These are phyloP conservation scores for Botryotinia calthae DNA, from an alignment of 2,329 filamentous ascomycete species.

Conservation along the genomic window DNA sequence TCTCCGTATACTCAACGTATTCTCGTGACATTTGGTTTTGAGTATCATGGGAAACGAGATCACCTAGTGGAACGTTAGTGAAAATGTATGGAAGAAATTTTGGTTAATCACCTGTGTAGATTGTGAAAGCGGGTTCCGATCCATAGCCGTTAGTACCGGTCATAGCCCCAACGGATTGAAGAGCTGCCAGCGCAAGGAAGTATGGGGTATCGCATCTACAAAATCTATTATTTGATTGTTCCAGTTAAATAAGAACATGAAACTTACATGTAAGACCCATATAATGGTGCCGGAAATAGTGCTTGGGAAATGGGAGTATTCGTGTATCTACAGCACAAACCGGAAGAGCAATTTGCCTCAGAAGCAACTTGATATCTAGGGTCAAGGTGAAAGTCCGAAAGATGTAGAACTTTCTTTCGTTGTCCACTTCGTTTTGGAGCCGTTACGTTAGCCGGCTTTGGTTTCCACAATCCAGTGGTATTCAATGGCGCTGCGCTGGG, in stretches of 20 bases:
- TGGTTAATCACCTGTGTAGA: conserved; percentile 46
- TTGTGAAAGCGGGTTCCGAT: conserved; percentile 48
- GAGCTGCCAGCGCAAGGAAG: conserved; percentile 53
- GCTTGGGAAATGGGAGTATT: conserved; percentile 41
- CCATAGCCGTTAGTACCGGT: conserved; percentile 50
- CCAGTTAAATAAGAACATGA: background rate
- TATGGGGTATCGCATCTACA: conserved; percentile 55
- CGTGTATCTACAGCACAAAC: conserved; percentile 50
- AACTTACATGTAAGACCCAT: conserved; percentile 49
- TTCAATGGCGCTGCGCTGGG: conserved; percentile 47
- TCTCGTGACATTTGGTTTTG: conserved; percentile 50
- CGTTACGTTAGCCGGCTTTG: conserved; percentile 47
- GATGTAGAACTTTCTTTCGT: conserved; percentile 54
- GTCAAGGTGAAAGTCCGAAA: conserved; percentile 57
- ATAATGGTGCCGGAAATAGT: conserved; percentile 50
- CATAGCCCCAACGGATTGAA: conserved; percentile 54
- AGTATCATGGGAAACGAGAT: conserved; percentile 54
- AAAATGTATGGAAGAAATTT: background rate
- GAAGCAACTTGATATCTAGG: conserved; percentile 51
- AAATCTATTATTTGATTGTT: conserved; percentile 8
- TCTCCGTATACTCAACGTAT: conserved; percentile 54
- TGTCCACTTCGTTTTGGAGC: conserved; percentile 50
- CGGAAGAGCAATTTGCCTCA: conserved; percentile 52
- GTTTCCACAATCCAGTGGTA: conserved; percentile 50
- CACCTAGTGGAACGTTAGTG: conserved; percentile 40